Percentiles rank a stretch among this genome's conserved stretches.
Conservation (phyloP, 306 rosid genomes). For the Nissolia schottii region DNA sequence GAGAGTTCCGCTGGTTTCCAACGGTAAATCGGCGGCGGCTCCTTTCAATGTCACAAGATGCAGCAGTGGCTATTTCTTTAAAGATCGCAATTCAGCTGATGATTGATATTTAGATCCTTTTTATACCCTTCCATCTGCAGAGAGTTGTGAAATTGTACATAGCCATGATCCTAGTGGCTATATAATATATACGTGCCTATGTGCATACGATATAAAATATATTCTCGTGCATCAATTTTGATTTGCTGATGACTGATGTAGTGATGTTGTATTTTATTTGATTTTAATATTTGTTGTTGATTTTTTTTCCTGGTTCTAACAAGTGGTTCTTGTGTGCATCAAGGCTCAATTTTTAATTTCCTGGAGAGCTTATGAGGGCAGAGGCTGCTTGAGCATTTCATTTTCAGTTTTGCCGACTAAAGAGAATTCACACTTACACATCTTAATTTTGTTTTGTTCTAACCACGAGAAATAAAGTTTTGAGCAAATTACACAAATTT, state of each 20-base stretch:
- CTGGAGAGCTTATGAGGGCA: too few species aligned
- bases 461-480: too few species aligned
- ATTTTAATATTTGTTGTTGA: not conserved
- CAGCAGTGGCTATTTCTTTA: not conserved
- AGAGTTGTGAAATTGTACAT: not conserved
- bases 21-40: not conserved
- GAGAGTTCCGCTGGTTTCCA: constrained; percentile 30
- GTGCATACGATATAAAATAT: not conserved
- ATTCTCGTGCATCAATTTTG: not conserved
- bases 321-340: not conserved
- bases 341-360: too few species aligned
- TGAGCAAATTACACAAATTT: too few species aligned
- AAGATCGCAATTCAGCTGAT: constrained; percentile 5
- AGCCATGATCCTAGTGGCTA: not conserved
- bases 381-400: too few species aligned
- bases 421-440: too few species aligned
- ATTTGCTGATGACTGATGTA: too few species aligned
- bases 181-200: not conserved
- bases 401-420: too few species aligned
- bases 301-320: not conserved
- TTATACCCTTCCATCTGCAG: not conserved
- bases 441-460: too few species aligned
- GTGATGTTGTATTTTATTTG: not conserved
- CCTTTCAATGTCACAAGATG: constrained; percentile 20
- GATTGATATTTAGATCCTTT: not conserved